A percentile compares a stretch with the other conserved stretches of the same genome.
These are phyloP conservation scores for Zoysia japonica DNA, from an alignment of 176 grass and related monocot genomes.

Conservation along the genomic window DNA sequence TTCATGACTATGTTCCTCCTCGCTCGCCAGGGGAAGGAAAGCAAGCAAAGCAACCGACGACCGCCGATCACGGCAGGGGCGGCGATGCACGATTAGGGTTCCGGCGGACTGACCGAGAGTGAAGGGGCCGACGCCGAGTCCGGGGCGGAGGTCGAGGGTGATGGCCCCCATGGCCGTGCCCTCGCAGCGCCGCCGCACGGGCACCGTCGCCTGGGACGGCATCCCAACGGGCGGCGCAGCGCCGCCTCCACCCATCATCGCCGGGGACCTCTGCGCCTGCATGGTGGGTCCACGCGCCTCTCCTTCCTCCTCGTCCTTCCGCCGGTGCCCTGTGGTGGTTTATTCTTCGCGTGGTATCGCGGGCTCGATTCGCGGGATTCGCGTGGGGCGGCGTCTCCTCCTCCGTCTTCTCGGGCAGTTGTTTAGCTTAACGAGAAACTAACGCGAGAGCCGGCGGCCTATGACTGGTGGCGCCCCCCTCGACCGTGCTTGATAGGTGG, in stretches of 20 bases:
- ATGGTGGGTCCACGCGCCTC: constrained; percentile 7
- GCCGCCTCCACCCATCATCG: constrained; percentile 38
- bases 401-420: constrained; percentile 4
- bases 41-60: neutral
- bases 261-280: constrained; percentile 54
- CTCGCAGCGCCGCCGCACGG: constrained; percentile 67
- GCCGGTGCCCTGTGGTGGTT: neutral
- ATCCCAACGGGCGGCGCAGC: constrained; percentile 26
- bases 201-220: constrained; percentile 46
- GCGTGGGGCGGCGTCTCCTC: constrained; percentile 48
- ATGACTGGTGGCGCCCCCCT: neutral
- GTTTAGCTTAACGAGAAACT: constrained; percentile 47
- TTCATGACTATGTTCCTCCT: neutral
- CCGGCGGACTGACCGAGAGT: constrained; percentile 62
- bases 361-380: constrained; percentile 35
- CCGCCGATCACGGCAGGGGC: constrained; percentile 7
- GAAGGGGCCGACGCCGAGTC: constrained; percentile 82
- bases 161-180: constrained; percentile 93
- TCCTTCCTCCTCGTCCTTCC: neutral
- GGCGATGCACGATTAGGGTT: constrained; percentile 13
- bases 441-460: too few relatives aligned
- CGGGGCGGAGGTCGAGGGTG: constrained; percentile 91
- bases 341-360: neutral
- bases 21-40: neutral
- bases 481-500: neutral